Base-by-base conservation (phyloP, 176 grass and related monocot genomes). In the Thinopyrum elongatum region DNA sequence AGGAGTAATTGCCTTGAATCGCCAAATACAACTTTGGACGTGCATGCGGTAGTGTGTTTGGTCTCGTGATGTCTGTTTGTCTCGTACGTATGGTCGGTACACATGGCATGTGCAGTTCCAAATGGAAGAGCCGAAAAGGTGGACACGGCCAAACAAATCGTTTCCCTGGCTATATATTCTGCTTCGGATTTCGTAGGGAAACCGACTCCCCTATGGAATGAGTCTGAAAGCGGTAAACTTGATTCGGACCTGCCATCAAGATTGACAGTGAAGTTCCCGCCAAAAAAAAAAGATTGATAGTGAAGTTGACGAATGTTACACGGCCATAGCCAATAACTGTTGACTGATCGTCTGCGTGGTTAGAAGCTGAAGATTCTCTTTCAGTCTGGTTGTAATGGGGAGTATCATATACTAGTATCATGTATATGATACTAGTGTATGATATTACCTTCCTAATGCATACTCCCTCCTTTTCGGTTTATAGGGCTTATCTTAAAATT, bases 51-150 rank as follows among this genome's bases (percentile, higher is more conserved):
- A 0, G 3, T 82, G 63, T 6, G 44, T 47, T 67, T 82, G 44
- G 64, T 69, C 38, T 21, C 11, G 5, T 81, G 2, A 49, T 49
- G 46, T 15, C 49, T 2, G 49, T 53, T 7, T 53, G 64, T 55
- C 27, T 12, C 12, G 5, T 82, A 5, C 42, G 33, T 25, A 42
- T 34, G 64, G 67, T 46, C 42, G 44, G 42, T 12, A 10, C 36
- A 29, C 62, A 36, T 53, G 70, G 70, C 44, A 26, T 55, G 25
- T 33, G 35, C 8, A 70, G 86, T 77, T 82, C 63, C 87, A 39
- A 10, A 31, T 84, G 82, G 67, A 58, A 68, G 5, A 4, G 44
- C 13, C 44, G 13, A 47, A 47, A 47, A 57, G 57, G 14, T 66
- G 53, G 87, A 55, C 76, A 61, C 65, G n/a, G 76, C 83, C 34